These are phyloP conservation scores for Lablab purpureus DNA, from an alignment of 306 rosid species.

Conservation along the genomic window DNA sequence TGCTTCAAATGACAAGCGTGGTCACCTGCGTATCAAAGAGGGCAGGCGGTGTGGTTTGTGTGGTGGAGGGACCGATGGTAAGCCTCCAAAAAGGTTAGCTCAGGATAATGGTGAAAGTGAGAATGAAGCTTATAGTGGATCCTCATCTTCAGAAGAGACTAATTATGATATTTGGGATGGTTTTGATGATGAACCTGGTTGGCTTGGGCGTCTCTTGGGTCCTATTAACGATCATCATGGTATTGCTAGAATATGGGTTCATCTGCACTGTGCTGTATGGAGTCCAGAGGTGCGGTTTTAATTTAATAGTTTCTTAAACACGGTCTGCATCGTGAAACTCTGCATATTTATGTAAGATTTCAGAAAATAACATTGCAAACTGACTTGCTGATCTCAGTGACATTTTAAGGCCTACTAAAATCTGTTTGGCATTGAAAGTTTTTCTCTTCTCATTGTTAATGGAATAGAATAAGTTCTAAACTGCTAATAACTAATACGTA, in stretches of 20 bases:
- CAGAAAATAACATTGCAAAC: constrained; percentile 30
- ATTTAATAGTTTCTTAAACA: constrained; percentile 31
- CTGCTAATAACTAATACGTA: constrained; percentile 8
- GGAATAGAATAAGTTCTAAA: neutral
- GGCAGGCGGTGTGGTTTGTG: constrained; percentile 95
- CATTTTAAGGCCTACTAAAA: constrained; percentile 14
- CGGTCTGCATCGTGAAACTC: constrained; percentile 43
- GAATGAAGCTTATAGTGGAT: constrained; percentile 81
- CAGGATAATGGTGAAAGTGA: constrained; percentile 86
- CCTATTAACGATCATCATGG: constrained; percentile 91
- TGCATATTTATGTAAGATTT: constrained; percentile 34
- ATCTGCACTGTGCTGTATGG: constrained; percentile 99
- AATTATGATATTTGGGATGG: constrained; percentile 96
- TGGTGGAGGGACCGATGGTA: constrained; percentile 94
- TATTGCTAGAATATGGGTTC: constrained; percentile 98
- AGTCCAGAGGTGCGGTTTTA: constrained; percentile 91
- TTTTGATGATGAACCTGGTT: constrained; percentile 89
- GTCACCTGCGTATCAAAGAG: constrained; percentile 68
- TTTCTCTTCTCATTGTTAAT: constrained; percentile 43
- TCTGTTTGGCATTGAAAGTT: constrained; percentile 36
- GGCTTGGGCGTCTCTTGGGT: constrained; percentile 97
- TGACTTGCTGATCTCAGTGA: constrained; percentile 35
- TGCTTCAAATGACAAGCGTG: constrained; percentile 45
- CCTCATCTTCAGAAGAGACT: constrained; percentile 84
- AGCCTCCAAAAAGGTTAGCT: constrained; percentile 78